Base-by-base conservation (phyloP, 768 basidiomycete species). In the Agaricus subrufescens region DNA sequence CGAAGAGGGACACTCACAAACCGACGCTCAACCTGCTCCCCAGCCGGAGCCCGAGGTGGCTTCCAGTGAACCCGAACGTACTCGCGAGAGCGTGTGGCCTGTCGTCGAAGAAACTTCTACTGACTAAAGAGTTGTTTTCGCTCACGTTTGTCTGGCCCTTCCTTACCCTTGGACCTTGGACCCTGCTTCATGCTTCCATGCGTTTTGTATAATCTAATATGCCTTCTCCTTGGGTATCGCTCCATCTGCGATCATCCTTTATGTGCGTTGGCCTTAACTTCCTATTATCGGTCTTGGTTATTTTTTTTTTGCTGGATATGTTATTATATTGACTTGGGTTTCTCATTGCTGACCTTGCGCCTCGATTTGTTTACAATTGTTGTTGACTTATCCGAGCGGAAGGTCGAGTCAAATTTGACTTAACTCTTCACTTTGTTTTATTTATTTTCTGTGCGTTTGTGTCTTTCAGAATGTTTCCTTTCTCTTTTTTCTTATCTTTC, bases 21-120 rank as follows among this genome's bases (percentile, higher is more conserved):
- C 40, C 14, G 47, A 42, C 25, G 27, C 47, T 56, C 46, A 47
- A 40, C 30, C 56, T 27, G 53, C 52, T 5, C 47, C 44, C 40
- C 53, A 59, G 23, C 43, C 51, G 6, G 51, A 50, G 11, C 49
- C 53, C 42, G 37, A 61, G 19, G 55, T 51, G 43, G 63, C 57
- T 30, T 50, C 62, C 38, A 59, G 54, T 29, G 54, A 56, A 12
- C 54, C 37, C 52, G 67, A 68, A 50, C 51, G 61, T 15, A 31
- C 46, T 46, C 60, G 65, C 51, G 60, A 58, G 48, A 65, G 65
- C 37, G 67, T 73, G 42, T 73, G 72, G 72, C 67, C 71, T 31
- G 55, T 70, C 37, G 61, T 65, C 51, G 69, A 69, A 39, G 56
- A 63, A 43, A 50, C 62, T 40, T 53, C 60, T 56, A 65, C 67